Base-by-base conservation (phyloP, 805 yeast species). In the Ogataea siamensis region DNA sequence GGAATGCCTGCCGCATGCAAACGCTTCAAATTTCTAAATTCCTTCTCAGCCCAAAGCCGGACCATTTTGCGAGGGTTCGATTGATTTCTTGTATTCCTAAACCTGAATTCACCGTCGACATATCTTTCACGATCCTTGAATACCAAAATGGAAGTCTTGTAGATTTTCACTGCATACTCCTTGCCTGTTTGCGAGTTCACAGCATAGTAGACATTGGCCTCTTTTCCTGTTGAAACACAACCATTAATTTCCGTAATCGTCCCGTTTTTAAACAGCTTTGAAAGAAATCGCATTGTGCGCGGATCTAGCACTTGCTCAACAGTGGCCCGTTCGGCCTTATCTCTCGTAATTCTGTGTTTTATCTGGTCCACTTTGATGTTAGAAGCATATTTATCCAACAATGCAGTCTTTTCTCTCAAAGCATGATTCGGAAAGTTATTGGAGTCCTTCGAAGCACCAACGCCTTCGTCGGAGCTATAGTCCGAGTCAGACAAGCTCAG, bases 1-100 rank as follows among this genome's bases (percentile, higher is more conserved):
- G 95, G 93, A 23, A 93, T 83, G 0, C 95, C 95, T 40, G 80
- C 73, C 31, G 73, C 58, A 58, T 83, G 67, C 14, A 93, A 70
- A 55, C 99, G 74, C 60, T 87, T 91, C 61, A 93, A 70, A 58
- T 93, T 93, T 39, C 99, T 67, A 50, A 89, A 91, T 64, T 93
- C 99, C 57, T 93, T 93, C 60, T 93, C 99, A 0, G 99, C 98
- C 99, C 99, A 93, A 16, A 89, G 74, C 60, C 87, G 87, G 46
- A 93, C 96, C 97, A 93, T 91, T 57, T 91, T 91, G 55, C 99
- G 73, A 7, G 98, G 98, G 56, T 93, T 93, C 49, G 88, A 87
- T 53, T 86, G 88, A 40, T 73, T 76, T 51, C 91, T 87, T 5
- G 86, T 73, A 56, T 86, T 84, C 55, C 97, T 69, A 64, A 93